These are phyloP conservation scores for Kwoniella dendrophila DNA, from an alignment of 768 basidiomycete species.

Conservation along the genomic window DNA sequence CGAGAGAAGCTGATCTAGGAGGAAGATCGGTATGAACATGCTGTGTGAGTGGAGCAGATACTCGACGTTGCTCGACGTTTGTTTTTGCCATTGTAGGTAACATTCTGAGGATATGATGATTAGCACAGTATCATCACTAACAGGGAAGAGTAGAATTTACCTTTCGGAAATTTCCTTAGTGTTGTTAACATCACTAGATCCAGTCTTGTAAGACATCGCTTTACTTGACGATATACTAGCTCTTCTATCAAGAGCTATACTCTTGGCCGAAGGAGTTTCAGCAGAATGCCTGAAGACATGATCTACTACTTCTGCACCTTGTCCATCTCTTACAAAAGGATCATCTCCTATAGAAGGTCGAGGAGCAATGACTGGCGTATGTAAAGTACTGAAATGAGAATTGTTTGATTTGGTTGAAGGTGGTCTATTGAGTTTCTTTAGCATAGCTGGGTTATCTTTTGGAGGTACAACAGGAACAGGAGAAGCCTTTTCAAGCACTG, in stretches of 20 bases:
- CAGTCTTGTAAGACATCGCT: constrained; percentile 37
- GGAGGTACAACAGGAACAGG: constrained; percentile 27
- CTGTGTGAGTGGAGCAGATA: constrained; percentile 17
- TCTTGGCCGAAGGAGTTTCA: constrained; percentile 29
- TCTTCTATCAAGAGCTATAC: constrained; percentile 25
- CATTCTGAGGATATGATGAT: not conserved
- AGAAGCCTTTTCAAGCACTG: not conserved
- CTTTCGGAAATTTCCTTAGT: constrained; percentile 19
- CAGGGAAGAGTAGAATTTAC: constrained; percentile 11
- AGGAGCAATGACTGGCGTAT: constrained; percentile 9
- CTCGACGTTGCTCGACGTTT: constrained; percentile 1
- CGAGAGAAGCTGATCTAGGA: constrained; percentile 38
- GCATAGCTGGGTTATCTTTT: constrained; percentile 23
- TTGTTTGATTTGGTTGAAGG: constrained; percentile 21
- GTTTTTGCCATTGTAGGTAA: not conserved
- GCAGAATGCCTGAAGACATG: constrained; percentile 22
- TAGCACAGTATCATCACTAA: not conserved
- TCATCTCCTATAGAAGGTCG: constrained; percentile 45
- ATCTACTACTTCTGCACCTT: constrained; percentile 42
- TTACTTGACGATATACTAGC: constrained; percentile 33
- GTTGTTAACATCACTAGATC: constrained; percentile 22
- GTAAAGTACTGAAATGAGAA: constrained; percentile 2
- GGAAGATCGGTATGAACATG: constrained; percentile 23
- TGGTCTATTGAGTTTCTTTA: constrained; percentile 27
- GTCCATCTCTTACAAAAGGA: constrained; percentile 33